Conservation (phyloP, 176 grass and related monocot genomes). For the Zoysia pacifica region DNA sequence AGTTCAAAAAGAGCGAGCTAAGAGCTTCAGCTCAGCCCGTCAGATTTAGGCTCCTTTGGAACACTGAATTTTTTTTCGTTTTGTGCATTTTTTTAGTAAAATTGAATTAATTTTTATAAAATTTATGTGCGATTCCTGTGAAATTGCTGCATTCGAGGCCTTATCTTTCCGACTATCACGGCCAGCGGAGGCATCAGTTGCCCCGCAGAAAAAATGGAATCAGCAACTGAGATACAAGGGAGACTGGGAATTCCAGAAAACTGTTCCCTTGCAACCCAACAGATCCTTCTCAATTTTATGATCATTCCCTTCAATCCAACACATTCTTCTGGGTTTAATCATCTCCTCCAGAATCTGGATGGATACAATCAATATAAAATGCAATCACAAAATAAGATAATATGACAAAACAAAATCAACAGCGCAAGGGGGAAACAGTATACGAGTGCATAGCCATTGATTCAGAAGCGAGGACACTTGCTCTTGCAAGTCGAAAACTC, state of each 20-base stretch:
- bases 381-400: not conserved
- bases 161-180: no score
- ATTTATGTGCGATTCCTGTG: no score
- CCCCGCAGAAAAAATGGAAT: not conserved
- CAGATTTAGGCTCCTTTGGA: no score
- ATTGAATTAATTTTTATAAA: no score
- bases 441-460: not conserved
- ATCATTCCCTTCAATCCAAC: not conserved
- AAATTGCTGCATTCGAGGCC: no score
- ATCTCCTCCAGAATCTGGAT: not conserved
- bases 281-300: not conserved
- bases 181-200: no score
- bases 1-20: no score
- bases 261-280: not conserved
- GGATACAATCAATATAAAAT: not conserved
- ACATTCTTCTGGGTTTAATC: not conserved
- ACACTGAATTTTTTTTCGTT: no score
- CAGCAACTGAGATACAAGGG: not conserved
- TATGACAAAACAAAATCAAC: constrained; percentile 16
- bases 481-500: constrained; percentile 44
- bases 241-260: not conserved
- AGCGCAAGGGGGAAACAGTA: not conserved
- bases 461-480: constrained; percentile 24
- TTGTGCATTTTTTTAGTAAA: no score
- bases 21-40: no score